Base-by-base conservation (phyloP, 2,329 filamentous ascomycete species). In the Fusarium sp. region DNA sequence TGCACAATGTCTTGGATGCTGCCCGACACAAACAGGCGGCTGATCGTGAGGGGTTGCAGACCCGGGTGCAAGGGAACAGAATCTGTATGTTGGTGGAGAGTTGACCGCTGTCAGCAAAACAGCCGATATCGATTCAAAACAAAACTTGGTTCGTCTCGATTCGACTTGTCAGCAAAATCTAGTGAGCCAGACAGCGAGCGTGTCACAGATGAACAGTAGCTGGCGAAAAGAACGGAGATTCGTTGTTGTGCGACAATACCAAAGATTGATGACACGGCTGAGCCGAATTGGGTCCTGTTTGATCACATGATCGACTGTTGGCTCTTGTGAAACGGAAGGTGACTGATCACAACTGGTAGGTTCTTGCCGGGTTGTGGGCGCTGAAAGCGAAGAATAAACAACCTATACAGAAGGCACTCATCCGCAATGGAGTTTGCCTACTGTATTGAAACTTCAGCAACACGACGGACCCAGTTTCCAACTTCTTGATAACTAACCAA, bases 221-320 rank as follows among this genome's bases (percentile, higher is more conserved):
- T 43, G 44, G 22, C 18, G 17, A 55, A 53, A 11, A 59, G 33
- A 46, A 58, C 17, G 31, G 56, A 36, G 43, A 36, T 43, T 48
- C 40, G 59, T 63, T 67, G 55, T 69, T 68, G 69, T 74, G 71
- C 50, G 68, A 73, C 70, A 58, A 48, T 59, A 55, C 54, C 22
- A 49, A 38, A 55, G 54, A 50, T 48, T 38, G 69, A 69, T 72
- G 72, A 38, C 57, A 63, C 64, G 50, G 62, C 53, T 62, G 59
- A 67, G 62, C 53, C 63, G 59, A 67, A 65, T 66, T 69, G 60
- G 59, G 64, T 36, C 58, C 60, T 56, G 55, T 28, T 22, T 66
- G 69, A 74, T 74, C 72, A 75, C 71, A 74, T 74, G 72, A 74
- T 75, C 69, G 52, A 51, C 49, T 68, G 62, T 59, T 66, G 55